Evolutionary conservation across 2,329 filamentous ascomycete species (phyloP).

Genomic region (Alternaria sp.): DNA sequence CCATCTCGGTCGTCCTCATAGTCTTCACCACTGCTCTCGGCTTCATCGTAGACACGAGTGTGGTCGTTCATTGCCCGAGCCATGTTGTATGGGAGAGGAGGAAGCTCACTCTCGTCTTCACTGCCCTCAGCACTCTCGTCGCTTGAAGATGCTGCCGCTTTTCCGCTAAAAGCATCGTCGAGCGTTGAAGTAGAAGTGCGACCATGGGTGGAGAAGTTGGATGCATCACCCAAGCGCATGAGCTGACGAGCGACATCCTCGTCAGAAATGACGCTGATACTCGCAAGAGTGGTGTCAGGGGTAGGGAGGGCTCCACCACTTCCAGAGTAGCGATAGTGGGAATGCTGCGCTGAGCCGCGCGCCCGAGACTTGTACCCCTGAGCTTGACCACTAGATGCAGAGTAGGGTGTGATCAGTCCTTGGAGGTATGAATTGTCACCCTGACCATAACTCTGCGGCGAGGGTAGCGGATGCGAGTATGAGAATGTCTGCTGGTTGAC

Average conservation of each 20-base stretch:
- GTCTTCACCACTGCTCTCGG: constrained; percentile 68
- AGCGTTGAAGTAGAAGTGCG: constrained; percentile 92
- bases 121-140: constrained; percentile 74
- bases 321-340: constrained; percentile 53
- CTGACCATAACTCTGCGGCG: constrained; percentile 76
- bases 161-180: constrained; percentile 91
- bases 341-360: constrained; percentile 50
- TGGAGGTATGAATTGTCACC: constrained; percentile 49
- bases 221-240: constrained; percentile 93
- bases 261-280: constrained; percentile 86
- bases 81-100: constrained; percentile 49
- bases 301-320: constrained; percentile 78
- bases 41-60: constrained; percentile 58
- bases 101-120: constrained; percentile 64
- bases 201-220: constrained; percentile 84
- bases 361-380: constrained; percentile 48
- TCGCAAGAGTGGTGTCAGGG: constrained; percentile 91
- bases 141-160: constrained; percentile 64
- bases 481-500: constrained; percentile 81
- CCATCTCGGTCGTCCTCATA: constrained; percentile 63
- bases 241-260: constrained; percentile 97
- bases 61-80: constrained; percentile 28
- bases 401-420: constrained; percentile 50
- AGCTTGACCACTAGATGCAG: constrained; percentile 42
- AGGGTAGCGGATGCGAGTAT: constrained; percentile 79